Percentiles rank a stretch among this genome's conserved stretches.
Conservation (phyloP, 2,329 filamentous ascomycete genomes). For the Colletotrichum sp. region DNA sequence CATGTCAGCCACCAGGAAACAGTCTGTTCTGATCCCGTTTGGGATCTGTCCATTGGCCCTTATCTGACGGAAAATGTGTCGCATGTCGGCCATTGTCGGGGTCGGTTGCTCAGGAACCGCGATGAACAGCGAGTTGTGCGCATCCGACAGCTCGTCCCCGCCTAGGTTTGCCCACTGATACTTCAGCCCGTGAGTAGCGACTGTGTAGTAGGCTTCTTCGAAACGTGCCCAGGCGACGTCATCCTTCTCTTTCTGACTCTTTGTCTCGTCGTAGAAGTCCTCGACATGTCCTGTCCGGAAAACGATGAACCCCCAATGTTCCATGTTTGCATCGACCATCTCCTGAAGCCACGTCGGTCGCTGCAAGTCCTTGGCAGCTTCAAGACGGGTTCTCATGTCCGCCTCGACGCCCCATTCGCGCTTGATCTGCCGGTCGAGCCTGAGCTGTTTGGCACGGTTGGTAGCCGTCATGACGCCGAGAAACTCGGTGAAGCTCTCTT, state of each 20-base stretch:
- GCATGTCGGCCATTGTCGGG: not conserved
- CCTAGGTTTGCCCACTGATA: not conserved
- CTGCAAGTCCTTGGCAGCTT: not conserved
- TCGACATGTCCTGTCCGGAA: not conserved
- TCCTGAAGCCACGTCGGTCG: not conserved
- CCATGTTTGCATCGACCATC: not conserved
- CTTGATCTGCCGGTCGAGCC: not conserved
- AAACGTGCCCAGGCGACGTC: not conserved
- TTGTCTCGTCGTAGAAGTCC: accelerated
- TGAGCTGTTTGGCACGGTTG: not conserved
- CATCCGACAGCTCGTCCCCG: not conserved
- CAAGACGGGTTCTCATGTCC: not conserved
- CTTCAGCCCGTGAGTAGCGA: not conserved
- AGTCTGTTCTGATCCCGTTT: not conserved
- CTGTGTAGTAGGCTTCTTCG: not conserved
- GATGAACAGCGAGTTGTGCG: not conserved
- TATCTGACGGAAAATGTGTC: not conserved
- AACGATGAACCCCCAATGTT: not conserved
- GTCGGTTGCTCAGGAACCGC: not conserved
- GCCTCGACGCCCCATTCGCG: not conserved
- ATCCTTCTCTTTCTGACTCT: not conserved
- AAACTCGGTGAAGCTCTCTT: not conserved
- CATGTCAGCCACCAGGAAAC: not conserved
- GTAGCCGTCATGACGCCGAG: not conserved
- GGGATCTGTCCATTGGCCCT: not conserved